Percentiles rank a stretch among this genome's conserved stretches.
phyloP scores from a whole-genome alignment of 164 flowering plant species.

The Kalanchoe fedtschenkoi region DNA sequence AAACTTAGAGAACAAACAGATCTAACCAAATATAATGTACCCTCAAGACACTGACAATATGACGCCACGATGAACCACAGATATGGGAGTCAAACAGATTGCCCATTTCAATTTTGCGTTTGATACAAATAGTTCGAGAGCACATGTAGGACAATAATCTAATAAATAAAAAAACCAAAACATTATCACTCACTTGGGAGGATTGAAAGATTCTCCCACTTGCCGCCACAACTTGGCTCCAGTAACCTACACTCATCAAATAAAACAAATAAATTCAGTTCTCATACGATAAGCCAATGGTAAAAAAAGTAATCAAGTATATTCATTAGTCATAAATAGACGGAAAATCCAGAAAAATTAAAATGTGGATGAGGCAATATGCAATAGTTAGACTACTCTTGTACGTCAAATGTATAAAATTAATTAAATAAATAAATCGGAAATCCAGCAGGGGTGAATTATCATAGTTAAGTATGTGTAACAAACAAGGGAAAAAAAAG shows the following conservation, averaged over 20 bases:
- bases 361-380: too few relatives aligned
- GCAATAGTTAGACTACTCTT: too few relatives aligned
- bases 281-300: too few relatives aligned
- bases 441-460: too few relatives aligned
- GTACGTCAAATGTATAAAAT: too few relatives aligned
- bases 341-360: too few relatives aligned
- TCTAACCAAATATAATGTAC: not conserved
- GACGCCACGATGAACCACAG: not conserved
- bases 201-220: slow-evolving; percentile 57
- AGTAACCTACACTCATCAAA: slow-evolving; percentile 31
- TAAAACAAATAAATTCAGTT: not conserved
- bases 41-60: not conserved
- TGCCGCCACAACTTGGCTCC: slow-evolving; percentile 49
- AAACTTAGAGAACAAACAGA: not conserved
- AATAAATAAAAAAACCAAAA: not conserved
- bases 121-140: not conserved
- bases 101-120: not conserved
- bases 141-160: not conserved
- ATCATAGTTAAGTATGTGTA: too few relatives aligned
- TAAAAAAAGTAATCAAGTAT: too few relatives aligned
- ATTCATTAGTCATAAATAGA: too few relatives aligned
- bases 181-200: slow-evolving; percentile 44
- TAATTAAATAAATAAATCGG: too few relatives aligned
- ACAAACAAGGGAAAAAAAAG: too few relatives aligned
- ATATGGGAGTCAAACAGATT: not conserved